Conservation (phyloP, 257 asterid species). For the Rubia yunnanensis region DNA sequence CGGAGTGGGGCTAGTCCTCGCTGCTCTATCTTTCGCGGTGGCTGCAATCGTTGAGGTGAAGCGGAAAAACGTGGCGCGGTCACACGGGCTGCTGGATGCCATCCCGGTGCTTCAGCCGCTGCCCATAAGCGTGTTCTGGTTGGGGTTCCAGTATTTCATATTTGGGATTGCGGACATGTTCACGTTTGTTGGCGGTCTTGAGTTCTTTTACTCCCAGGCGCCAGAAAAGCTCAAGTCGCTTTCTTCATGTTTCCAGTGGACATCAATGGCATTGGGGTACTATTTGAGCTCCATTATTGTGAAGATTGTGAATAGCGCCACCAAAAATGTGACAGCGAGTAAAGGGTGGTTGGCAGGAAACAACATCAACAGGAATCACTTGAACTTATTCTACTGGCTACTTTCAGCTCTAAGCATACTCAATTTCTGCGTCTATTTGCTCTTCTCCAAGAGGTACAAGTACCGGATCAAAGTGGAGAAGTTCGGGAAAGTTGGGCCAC, state of each 20-base stretch:
- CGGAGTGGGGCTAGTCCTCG: conserved; percentile 62
- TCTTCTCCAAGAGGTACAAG: conserved; percentile 55
- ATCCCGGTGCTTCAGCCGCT: conserved; percentile 43
- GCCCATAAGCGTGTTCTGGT: conserved; percentile 74
- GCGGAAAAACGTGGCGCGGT: conserved; percentile 42
- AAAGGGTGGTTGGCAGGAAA: conserved; percentile 72
- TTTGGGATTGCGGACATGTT: conserved; percentile 83
- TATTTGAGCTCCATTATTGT: conserved; percentile 57
- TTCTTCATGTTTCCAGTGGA: conserved; percentile 71
- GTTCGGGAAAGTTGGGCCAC: conserved; percentile 7
- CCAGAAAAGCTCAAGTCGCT: conserved; percentile 52
- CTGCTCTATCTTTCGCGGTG: conserved; percentile 55
- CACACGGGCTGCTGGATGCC: conserved; percentile 46
- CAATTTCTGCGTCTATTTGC: conserved; percentile 46
- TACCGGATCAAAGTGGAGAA: conserved; percentile 29
- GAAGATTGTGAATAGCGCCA: conserved; percentile 50
- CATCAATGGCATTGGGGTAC: conserved; percentile 64
- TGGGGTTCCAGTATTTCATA: conserved; percentile 64
- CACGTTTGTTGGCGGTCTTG: conserved; percentile 65
- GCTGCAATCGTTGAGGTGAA: conserved; percentile 59
- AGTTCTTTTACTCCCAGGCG: conserved; percentile 67
- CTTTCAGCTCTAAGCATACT: conserved; percentile 37
- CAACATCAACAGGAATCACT: conserved; percentile 51
- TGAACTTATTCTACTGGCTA: conserved; percentile 59
- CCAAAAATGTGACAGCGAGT: conserved; percentile 35